Evolutionary conservation across 1,139 yeast species (phyloP).

Genomic region (Blastobotrys malaysiensis): DNA sequence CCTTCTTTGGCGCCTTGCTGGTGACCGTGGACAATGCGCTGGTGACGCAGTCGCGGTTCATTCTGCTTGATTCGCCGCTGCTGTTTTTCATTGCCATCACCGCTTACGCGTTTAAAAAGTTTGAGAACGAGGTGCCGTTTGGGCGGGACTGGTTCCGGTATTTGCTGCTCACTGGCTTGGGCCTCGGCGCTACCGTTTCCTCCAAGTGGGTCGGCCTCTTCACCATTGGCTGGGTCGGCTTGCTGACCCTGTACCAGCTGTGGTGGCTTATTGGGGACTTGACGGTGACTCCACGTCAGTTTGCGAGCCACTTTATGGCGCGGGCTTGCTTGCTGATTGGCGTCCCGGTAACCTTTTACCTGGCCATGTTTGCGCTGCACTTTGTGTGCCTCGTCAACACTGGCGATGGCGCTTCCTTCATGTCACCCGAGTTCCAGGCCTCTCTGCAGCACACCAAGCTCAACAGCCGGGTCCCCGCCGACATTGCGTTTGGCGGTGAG

Average conservation of each 20-base stretch:
- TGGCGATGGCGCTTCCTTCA: slow-evolving; percentile 86
- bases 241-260: slow-evolving; percentile 64
- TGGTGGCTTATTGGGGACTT: slow-evolving; percentile 92
- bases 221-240: slow-evolving; percentile 90
- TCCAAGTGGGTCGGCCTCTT: slow-evolving; percentile 98
- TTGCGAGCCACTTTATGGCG: slow-evolving; percentile 48
- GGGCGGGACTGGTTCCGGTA: slow-evolving; percentile 63
- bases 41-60: slow-evolving; percentile 84
- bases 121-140: slow-evolving; percentile 75
- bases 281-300: slow-evolving; percentile 47
- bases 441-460: slow-evolving; percentile 64
- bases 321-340: slow-evolving; percentile 61
- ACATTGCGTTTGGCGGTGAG: slow-evolving; percentile 82
- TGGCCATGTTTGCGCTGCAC: slow-evolving; percentile 73
- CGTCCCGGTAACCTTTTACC: slow-evolving; percentile 64
- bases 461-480: slow-evolving; percentile 65
- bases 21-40: slow-evolving; percentile 80
- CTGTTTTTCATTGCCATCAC: slow-evolving; percentile 87
- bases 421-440: slow-evolving; percentile 85
- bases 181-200: slow-evolving; percentile 80
- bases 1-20: slow-evolving; percentile 60
- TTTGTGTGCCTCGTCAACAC: slow-evolving; percentile 63
- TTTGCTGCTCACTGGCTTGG: slow-evolving; percentile 68
- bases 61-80: slow-evolving; percentile 85
- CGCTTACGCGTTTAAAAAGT: slow-evolving; percentile 71